These are phyloP conservation scores for Fonsecaea nubica DNA, from an alignment of 2,329 filamentous ascomycete species.

Conservation along the genomic window DNA sequence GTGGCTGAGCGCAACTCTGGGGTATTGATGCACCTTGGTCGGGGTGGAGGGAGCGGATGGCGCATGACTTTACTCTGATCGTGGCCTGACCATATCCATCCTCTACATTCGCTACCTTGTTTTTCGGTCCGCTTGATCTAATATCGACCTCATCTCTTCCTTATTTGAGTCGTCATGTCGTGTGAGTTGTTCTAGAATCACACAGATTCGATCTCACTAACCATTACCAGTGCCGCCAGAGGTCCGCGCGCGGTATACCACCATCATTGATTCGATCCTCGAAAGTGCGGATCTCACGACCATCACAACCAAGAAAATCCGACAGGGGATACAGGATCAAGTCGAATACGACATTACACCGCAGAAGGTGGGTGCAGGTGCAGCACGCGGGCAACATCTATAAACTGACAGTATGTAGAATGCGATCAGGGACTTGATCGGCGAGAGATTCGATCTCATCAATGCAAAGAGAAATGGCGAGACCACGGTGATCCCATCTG, in stretches of 20 bases:
- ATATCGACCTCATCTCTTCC: neutral
- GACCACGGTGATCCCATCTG: slow-evolving; percentile 45
- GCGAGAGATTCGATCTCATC: slow-evolving; percentile 75
- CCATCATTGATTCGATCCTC: slow-evolving; percentile 69
- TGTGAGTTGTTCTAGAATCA: slow-evolving; percentile 23
- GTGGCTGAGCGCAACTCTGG: slow-evolving; percentile 10
- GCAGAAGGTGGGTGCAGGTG: slow-evolving; percentile 60
- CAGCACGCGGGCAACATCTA: neutral
- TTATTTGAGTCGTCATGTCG: slow-evolving; percentile 28
- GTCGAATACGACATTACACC: slow-evolving; percentile 67
- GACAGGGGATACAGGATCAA: slow-evolving; percentile 66
- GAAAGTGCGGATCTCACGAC: slow-evolving; percentile 66
- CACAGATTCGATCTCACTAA: slow-evolving; percentile 17
- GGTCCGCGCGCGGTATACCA: slow-evolving; percentile 58
- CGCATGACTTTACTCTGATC: slow-evolving; percentile 24
- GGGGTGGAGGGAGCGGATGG: slow-evolving; percentile 23
- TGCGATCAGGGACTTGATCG: slow-evolving; percentile 74
- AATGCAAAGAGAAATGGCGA: slow-evolving; percentile 57
- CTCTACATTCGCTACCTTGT: neutral
- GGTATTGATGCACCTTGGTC: slow-evolving; percentile 1
- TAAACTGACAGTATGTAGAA: slow-evolving; percentile 53
- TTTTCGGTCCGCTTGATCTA: neutral
- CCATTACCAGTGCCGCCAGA: slow-evolving; percentile 55
- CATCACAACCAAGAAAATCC: slow-evolving; percentile 70
- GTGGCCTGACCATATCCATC: neutral